Percentiles rank a stretch among this genome's conserved stretches.
Evolutionary conservation across 192 early-diverging fungal species (phyloP).

Genomic region (Coemansia aciculifera): DNA sequence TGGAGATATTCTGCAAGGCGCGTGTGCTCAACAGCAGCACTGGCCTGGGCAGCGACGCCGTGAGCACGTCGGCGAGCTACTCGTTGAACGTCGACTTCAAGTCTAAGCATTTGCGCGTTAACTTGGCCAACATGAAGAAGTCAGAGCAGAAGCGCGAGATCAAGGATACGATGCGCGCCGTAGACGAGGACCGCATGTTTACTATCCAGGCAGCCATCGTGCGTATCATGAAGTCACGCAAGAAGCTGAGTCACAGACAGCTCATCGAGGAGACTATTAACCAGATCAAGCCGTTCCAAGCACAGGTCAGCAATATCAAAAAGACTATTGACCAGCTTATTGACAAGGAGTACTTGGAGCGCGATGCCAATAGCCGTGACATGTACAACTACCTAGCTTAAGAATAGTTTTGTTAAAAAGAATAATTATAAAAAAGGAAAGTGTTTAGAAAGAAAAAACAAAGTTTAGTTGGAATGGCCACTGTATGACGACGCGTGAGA

Average conservation of each 20-base stretch:
- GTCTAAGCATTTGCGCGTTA: slow-evolving; percentile 86
- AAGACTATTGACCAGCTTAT: slow-evolving; percentile 93
- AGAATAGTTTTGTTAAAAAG: background rate
- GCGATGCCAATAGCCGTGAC: slow-evolving; percentile 78
- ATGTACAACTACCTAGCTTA: slow-evolving; percentile 80
- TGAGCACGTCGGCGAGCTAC: slow-evolving; percentile 54
- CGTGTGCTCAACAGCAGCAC: slow-evolving; percentile 62
- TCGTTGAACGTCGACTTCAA: slow-evolving; percentile 79
- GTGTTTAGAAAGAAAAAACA: background rate
- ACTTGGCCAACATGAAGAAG: slow-evolving; percentile 82
- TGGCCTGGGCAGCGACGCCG: slow-evolving; percentile 7
- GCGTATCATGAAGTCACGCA: slow-evolving; percentile 98
- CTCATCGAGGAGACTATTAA: slow-evolving; percentile 88
- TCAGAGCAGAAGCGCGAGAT: slow-evolving; percentile 88
- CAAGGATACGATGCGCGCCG: slow-evolving; percentile 88
- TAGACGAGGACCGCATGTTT: slow-evolving; percentile 89
- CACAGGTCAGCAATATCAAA: slow-evolving; percentile 88
- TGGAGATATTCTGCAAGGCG: slow-evolving; percentile 81
- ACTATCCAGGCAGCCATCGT: slow-evolving; percentile 99
- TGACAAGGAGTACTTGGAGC: slow-evolving; percentile 91
- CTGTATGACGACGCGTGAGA: slow-evolving; percentile 39
- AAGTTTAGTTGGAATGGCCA: slow-evolving; percentile 16
- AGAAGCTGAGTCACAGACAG: slow-evolving; percentile 79
- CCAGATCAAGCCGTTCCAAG: slow-evolving; percentile 89
- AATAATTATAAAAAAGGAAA: background rate